These are phyloP conservation scores for Castanea mollissima DNA, from an alignment of 306 rosid species.

Conservation along the genomic window DNA sequence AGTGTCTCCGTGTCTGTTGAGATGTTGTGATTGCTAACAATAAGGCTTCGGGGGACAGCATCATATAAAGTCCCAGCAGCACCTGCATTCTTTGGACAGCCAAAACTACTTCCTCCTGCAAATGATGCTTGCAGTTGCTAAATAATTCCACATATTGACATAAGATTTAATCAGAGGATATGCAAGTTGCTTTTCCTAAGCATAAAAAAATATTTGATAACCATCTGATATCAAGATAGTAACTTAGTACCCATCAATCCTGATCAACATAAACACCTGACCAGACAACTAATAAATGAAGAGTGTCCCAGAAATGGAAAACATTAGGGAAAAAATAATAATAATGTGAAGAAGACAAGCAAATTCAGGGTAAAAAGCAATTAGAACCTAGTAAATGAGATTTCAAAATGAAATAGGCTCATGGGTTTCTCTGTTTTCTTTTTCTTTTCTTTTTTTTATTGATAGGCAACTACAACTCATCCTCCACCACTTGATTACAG, in stretches of 20 bases:
- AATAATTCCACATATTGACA: conserved; percentile 2
- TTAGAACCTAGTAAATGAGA: not conserved
- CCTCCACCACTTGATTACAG: not conserved
- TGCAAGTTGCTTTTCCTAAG: not conserved
- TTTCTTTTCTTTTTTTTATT: not conserved
- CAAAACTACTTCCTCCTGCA: conserved; percentile 85
- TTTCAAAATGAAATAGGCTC: not conserved
- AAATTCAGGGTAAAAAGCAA: not conserved
- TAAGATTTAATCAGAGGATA: not conserved
- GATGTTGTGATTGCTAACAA: conserved; percentile 69
- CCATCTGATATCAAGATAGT: not conserved
- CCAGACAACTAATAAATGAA: not conserved
- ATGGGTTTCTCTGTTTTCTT: no score
- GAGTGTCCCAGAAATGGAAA: not conserved
- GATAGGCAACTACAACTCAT: not conserved
- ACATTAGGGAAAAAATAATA: not conserved
- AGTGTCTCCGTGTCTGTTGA: conserved; percentile 93
- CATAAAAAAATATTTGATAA: not conserved
- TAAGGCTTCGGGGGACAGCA: conserved; percentile 92
- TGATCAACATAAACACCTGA: not conserved
- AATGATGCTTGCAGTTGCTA: conserved; percentile 17
- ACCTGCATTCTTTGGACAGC: conserved; percentile 89
- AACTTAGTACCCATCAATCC: not conserved
- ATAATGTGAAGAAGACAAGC: not conserved
- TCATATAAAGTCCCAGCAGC: conserved; percentile 97